Conservation (phyloP, 768 basidiomycete species). For the Favolaschia claudopus region DNA sequence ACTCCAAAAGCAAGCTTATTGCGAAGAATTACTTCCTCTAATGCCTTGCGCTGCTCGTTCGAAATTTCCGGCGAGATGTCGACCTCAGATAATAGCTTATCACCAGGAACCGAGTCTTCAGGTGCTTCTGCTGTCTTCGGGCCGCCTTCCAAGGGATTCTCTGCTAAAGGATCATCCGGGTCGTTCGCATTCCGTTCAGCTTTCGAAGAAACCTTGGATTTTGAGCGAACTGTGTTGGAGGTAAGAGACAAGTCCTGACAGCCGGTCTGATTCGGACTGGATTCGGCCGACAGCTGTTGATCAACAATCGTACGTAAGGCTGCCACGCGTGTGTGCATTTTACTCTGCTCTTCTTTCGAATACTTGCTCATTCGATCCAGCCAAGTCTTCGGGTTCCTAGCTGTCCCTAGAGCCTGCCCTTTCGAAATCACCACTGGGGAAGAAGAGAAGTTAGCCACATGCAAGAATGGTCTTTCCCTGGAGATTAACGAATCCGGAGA, state of each 20-base stretch:
- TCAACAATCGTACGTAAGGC: neutral
- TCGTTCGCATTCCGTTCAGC: neutral
- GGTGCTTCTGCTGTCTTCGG: neutral
- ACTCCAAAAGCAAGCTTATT: too few relatives aligned
- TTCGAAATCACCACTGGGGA: neutral
- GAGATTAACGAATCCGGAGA: constrained; percentile 23
- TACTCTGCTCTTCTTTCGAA: neutral
- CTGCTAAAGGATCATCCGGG: neutral
- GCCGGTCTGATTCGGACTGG: neutral
- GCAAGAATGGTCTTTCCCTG: neutral
- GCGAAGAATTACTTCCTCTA: too few relatives aligned
- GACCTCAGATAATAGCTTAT: too few relatives aligned
- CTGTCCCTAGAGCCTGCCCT: constrained; percentile 22
- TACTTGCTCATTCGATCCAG: constrained; percentile 13
- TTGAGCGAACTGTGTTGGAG: neutral
- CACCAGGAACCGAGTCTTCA: neutral
- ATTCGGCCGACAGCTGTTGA: neutral
- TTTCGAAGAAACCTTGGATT: neutral
- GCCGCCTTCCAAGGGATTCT: constrained; percentile 4
- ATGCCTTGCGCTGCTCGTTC: too few relatives aligned
- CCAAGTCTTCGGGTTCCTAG: constrained; percentile 4
- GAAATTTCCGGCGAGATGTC: too few relatives aligned
- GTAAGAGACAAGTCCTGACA: neutral
- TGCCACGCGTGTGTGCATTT: neutral
- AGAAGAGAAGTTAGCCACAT: neutral